A percentile compares a stretch with the other conserved stretches of the same genome.
These are phyloP conservation scores for Chernovozyma aurita DNA, from an alignment of 1,139 yeast species.

Conservation along the genomic window DNA sequence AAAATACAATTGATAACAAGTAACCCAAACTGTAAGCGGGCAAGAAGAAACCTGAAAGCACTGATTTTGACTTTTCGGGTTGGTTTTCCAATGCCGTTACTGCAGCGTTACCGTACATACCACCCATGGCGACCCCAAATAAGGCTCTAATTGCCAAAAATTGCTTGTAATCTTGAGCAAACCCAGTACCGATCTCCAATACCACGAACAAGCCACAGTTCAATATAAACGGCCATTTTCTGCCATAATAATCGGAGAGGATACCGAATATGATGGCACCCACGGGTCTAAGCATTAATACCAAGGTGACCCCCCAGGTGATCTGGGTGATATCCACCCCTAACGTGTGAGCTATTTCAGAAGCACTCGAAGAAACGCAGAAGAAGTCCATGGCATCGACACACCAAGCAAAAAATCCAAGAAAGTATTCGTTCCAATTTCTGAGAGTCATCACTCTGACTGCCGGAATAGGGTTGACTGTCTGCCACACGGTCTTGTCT, in stretches of 20 bases:
- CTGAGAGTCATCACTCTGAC: conserved; percentile 37
- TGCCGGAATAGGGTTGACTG: conserved; percentile 54
- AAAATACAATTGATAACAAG: conserved; percentile 57
- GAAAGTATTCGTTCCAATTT: conserved; percentile 60
- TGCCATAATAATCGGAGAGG: conserved; percentile 63
- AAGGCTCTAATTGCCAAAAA: conserved; percentile 68
- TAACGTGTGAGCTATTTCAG: conserved; percentile 51
- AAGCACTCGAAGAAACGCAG: conserved; percentile 58
- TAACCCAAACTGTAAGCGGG: conserved; percentile 74
- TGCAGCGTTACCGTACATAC: conserved; percentile 63
- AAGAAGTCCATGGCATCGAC: conserved; percentile 81
- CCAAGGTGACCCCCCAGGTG: conserved; percentile 80
- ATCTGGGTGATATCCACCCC: conserved; percentile 47
- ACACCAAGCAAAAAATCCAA: conserved; percentile 72
- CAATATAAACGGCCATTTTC: conserved; percentile 64
- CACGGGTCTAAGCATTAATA: conserved; percentile 73
- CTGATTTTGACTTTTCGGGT: conserved; percentile 55
- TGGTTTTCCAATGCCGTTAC: conserved; percentile 66
- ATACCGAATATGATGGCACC: conserved; percentile 72
- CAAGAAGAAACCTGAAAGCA: conserved; percentile 63
- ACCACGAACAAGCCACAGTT: conserved; percentile 50
- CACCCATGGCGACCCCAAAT: conserved; percentile 69
- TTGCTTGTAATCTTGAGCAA: conserved; percentile 57
- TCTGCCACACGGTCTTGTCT: conserved; percentile 11
- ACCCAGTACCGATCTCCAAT: conserved; percentile 70